These are phyloP conservation scores for Amoeboaphelidium protococcarum DNA, from an alignment of 371 early-diverging fungal genomes.

Conservation along the genomic window DNA sequence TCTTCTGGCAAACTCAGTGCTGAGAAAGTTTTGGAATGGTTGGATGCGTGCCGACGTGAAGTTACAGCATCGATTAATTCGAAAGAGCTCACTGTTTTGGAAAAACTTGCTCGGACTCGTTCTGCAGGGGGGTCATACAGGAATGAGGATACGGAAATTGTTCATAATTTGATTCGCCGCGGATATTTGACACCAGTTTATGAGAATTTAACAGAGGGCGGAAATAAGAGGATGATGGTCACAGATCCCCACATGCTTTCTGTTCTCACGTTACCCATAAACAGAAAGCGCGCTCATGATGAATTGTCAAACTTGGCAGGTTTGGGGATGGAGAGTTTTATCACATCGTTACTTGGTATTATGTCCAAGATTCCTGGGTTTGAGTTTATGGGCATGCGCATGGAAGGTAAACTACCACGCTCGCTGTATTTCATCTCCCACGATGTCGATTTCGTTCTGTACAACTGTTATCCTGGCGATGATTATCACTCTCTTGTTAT, in stretches of 20 bases:
- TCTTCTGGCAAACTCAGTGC: background rate
- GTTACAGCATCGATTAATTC: background rate
- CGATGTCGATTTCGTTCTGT: background rate
- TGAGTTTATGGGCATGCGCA: background rate
- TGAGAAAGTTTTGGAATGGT: background rate
- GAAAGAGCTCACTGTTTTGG: background rate
- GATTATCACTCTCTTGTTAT: background rate
- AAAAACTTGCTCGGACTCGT: background rate
- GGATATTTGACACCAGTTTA: background rate
- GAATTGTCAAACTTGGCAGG: background rate
- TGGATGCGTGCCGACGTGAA: background rate
- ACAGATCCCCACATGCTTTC: background rate
- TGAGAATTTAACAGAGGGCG: background rate
- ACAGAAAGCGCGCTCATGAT: background rate
- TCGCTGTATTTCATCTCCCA: background rate
- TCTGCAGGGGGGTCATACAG: background rate
- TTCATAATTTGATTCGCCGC: background rate
- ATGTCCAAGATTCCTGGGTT: background rate
- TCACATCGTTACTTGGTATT: background rate
- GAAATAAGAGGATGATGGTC: background rate
- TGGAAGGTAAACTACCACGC: background rate
- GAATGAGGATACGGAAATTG: background rate
- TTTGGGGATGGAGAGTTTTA: background rate
- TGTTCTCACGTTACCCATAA: background rate
- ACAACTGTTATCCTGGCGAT: background rate